phyloP scores from a whole-genome alignment of 2,329 filamentous ascomycete species.

The Chalara sp. region DNA sequence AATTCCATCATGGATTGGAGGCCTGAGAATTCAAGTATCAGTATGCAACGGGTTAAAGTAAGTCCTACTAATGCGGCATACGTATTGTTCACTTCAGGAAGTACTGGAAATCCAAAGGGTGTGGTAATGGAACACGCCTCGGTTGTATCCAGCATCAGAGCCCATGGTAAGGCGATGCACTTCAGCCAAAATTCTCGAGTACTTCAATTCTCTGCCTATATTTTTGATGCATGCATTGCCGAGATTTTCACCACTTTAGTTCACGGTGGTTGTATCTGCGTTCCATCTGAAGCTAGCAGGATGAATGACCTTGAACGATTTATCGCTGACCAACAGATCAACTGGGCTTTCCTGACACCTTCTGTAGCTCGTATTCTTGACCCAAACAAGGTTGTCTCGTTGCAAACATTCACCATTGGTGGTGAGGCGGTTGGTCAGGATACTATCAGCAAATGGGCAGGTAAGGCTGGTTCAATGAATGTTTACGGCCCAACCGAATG shows the following conservation, averaged over 20 bases:
- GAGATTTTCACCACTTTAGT: conserved; percentile 11
- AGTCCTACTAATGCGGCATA: background rate
- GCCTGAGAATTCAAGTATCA: background rate
- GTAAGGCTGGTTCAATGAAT: conserved; percentile 29
- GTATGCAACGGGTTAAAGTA: too few relatives aligned
- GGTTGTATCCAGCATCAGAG: background rate
- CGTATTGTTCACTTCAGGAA: conserved; percentile 22
- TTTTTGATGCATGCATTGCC: conserved; percentile 3
- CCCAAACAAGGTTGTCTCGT: conserved; percentile 10
- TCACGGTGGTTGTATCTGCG: conserved; percentile 8
- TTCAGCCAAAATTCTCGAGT: background rate
- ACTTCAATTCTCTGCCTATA: conserved; percentile 7
- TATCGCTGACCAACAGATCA: conserved; percentile 3
- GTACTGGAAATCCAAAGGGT: conserved; percentile 14
- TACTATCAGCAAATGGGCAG: conserved; percentile 26
- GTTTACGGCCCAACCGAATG: conserved; percentile 73
- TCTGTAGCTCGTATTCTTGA: conserved; percentile 1
- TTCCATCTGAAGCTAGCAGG: conserved; percentile 8
- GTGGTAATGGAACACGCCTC: conserved; percentile 16
- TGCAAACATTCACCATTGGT: conserved; percentile 6
- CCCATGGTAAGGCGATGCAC: background rate
- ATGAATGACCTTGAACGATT: background rate
- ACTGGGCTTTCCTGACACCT: conserved; percentile 6
- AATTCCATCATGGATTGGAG: too few relatives aligned
- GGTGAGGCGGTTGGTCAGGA: conserved; percentile 50